A percentile compares a stretch with the other conserved stretches of the same genome.
Conservation (phyloP, 805 yeast genomes). For the Ogataea pini region DNA sequence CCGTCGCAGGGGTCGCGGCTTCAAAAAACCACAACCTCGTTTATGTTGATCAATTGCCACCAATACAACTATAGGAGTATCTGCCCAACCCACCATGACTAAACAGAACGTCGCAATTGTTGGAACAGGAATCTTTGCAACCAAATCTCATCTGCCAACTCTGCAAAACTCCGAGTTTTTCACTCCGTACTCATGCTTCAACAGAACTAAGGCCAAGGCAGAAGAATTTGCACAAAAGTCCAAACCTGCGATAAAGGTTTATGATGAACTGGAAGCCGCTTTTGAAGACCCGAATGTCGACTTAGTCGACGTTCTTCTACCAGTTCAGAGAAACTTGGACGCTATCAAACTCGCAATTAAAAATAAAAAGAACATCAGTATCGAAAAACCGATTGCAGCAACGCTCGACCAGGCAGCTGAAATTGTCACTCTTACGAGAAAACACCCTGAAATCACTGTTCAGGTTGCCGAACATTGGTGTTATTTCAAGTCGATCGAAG, state of each 20-base stretch:
- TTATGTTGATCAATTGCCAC: too few relatives aligned
- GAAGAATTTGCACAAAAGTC: conserved; percentile 71
- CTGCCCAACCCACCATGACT: too few relatives aligned
- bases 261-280: conserved; percentile 62
- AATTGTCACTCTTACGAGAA: conserved; percentile 65
- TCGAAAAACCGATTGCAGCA: conserved; percentile 95
- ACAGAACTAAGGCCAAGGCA: conserved; percentile 85
- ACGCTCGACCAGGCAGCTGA: conserved; percentile 76
- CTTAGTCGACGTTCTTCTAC: conserved; percentile 80
- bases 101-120: conserved; percentile 60
- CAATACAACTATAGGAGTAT: too few relatives aligned
- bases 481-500: conserved; percentile 58
- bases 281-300: conserved; percentile 68
- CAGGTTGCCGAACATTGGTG: conserved; percentile 86
- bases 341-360: conserved; percentile 70
- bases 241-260: conserved; percentile 52
- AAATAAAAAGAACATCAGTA: conserved; percentile 72
- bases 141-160: conserved; percentile 79
- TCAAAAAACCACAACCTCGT: too few relatives aligned
- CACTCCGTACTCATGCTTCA: conserved; percentile 68
- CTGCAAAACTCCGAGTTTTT: conserved; percentile 49
- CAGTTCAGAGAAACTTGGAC: conserved; percentile 77
- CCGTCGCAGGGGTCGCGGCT: too few relatives aligned
- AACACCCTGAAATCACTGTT: conserved; percentile 62
- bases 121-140: conserved; percentile 90